Percentiles rank a stretch among this genome's conserved stretches.
Conservation (phyloP, 768 basidiomycete genomes). For the Lentinula edodes region DNA sequence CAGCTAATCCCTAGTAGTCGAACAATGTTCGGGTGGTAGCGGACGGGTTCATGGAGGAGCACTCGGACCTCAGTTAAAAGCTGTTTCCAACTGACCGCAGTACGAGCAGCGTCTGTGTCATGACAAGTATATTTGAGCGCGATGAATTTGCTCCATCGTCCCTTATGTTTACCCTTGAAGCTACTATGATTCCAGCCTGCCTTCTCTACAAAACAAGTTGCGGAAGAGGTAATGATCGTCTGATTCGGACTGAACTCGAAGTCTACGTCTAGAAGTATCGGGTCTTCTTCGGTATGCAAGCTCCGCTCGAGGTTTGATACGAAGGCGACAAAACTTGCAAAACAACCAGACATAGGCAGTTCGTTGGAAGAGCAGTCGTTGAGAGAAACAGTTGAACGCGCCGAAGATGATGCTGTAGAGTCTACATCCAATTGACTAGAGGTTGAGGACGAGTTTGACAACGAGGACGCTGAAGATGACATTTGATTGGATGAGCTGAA, state of each 20-base stretch:
- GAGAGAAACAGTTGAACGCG: not conserved
- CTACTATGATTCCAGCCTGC: not conserved
- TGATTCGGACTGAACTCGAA: not conserved
- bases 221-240: not conserved
- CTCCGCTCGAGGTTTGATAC: slow-evolving; percentile 4
- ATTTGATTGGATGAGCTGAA: not conserved
- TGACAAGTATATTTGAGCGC: slow-evolving; percentile 5
- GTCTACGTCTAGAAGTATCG: not conserved
- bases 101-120: not conserved
- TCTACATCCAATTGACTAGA: not conserved
- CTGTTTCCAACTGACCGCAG: slow-evolving; percentile 6
- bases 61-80: slow-evolving; percentile 8
- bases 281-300: not conserved
- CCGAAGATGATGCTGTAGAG: not conserved
- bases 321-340: slow-evolving; percentile 7
- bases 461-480: not conserved
- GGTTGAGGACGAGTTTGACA: not conserved
- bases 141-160: slow-evolving; percentile 1
- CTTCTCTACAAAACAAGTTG: not conserved
- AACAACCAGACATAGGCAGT: not conserved
- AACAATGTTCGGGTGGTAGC: slow-evolving; percentile 12
- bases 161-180: slow-evolving; percentile 1
- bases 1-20: slow-evolving; percentile 7
- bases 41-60: slow-evolving; percentile 8
- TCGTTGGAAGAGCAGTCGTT: not conserved